Conservation (phyloP, 805 yeast species). For the Saccharomycopsis capsularis region DNA sequence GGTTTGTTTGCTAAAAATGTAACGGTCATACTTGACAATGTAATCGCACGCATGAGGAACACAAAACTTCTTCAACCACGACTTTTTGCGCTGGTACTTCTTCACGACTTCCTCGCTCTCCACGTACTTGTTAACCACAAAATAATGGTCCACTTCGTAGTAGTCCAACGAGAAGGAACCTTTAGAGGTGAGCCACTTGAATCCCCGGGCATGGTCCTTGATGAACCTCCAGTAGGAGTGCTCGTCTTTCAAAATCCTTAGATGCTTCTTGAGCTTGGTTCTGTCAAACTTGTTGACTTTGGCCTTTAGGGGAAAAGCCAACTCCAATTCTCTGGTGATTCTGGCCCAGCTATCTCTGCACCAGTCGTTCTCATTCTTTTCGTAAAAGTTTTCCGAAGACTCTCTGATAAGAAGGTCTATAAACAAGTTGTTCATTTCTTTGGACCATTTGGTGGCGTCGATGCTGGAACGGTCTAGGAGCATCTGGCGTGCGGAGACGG, state of each 20-base stretch:
- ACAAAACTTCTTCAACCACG: slow-evolving; percentile 20
- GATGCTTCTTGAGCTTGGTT: slow-evolving; percentile 18
- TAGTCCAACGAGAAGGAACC: slow-evolving; percentile 15
- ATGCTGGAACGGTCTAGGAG: neutral
- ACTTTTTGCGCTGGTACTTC: slow-evolving; percentile 12
- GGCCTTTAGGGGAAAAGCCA: slow-evolving; percentile 20
- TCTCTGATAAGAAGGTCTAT: slow-evolving; percentile 16
- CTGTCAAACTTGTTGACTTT: slow-evolving; percentile 18
- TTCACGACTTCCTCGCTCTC: slow-evolving; percentile 14
- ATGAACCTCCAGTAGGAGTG: slow-evolving; percentile 18
- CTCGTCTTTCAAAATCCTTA: slow-evolving; percentile 17
- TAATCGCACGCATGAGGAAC: slow-evolving; percentile 16
- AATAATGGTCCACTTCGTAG: slow-evolving; percentile 18
- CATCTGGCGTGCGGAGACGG: neutral
- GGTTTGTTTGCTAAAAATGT: slow-evolving; percentile 2
- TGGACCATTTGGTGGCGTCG: slow-evolving; percentile 20
- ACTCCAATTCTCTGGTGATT: slow-evolving; percentile 15
- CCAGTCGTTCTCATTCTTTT: slow-evolving; percentile 20
- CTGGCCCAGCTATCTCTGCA: slow-evolving; percentile 16
- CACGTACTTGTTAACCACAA: slow-evolving; percentile 9
- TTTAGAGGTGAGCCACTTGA: slow-evolving; percentile 12
- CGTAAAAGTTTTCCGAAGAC: slow-evolving; percentile 13
- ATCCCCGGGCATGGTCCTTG: slow-evolving; percentile 16
- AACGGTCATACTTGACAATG: slow-evolving; percentile 11
- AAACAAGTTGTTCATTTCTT: slow-evolving; percentile 19